Evolutionary conservation across 768 basidiomycete genomes (phyloP).

Genomic region (Nidularia sp.): DNA sequence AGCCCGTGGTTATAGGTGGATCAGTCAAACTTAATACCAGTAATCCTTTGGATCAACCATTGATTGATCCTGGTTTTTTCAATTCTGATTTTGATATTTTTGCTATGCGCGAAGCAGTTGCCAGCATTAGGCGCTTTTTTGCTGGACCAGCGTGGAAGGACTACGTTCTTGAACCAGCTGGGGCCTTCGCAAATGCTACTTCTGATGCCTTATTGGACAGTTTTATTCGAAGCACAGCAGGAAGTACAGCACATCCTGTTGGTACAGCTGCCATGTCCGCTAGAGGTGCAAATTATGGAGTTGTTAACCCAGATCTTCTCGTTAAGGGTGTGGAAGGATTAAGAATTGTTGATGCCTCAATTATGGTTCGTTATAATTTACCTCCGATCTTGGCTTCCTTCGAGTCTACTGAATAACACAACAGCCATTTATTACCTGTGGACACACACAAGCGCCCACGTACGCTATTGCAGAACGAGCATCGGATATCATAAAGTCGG

Average conservation of each 20-base stretch:
- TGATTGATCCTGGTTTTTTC: conserved; percentile 7
- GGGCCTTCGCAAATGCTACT: conserved; percentile 10
- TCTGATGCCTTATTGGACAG: conserved; percentile 11
- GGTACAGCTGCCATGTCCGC: conserved; percentile 18
- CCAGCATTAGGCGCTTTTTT: conserved; percentile 15
- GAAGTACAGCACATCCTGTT: conserved; percentile 16
- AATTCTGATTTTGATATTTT: conserved; percentile 23
- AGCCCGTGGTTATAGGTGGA: neutral
- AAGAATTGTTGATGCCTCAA: conserved; percentile 25
- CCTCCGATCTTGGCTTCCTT: neutral
- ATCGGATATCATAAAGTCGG: conserved; percentile 17
- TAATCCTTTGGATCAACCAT: neutral
- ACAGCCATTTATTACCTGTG: conserved; percentile 16
- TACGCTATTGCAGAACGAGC: conserved; percentile 22
- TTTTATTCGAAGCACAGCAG: conserved; percentile 6
- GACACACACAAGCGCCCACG: conserved; percentile 19
- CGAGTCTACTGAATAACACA: neutral
- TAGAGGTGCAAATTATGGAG: conserved; percentile 11
- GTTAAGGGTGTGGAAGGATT: conserved; percentile 21
- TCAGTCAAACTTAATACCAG: neutral
- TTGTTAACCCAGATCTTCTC: conserved; percentile 19
- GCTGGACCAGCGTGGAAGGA: conserved; percentile 19
- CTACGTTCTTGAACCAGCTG: conserved; percentile 19
- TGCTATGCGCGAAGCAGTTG: conserved; percentile 18
- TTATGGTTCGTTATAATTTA: conserved; percentile 10